These are phyloP conservation scores for Salvia rosmarinus DNA, from an alignment of 257 asterid genomes.

Conservation along the genomic window DNA sequence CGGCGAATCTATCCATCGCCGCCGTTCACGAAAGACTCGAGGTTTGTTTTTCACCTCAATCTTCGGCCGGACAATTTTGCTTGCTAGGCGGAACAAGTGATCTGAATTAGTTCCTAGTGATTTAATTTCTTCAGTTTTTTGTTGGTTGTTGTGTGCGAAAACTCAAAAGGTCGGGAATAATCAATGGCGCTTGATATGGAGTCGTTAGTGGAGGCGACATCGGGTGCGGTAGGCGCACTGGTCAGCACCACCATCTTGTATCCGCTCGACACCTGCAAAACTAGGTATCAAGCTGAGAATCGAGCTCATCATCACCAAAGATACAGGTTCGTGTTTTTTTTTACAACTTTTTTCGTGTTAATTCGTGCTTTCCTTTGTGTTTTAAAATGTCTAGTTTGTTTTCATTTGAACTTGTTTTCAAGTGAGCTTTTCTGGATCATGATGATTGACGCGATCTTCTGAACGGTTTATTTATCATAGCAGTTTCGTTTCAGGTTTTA, in stretches of 20 bases:
- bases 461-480: not conserved
- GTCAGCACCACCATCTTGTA: constrained; percentile 86
- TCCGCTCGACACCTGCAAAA: constrained; percentile 93
- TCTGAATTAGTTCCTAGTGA: constrained; percentile 24
- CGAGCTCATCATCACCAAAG: constrained; percentile 70
- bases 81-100: constrained; percentile 31
- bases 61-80: not conserved
- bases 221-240: constrained; percentile 92
- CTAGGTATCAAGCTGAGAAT: constrained; percentile 92
- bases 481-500: not conserved
- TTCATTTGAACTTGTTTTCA: not conserved
- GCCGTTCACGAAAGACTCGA: not conserved
- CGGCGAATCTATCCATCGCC: constrained; percentile 16
- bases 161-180: constrained; percentile 22
- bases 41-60: constrained; percentile 23
- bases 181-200: constrained; percentile 65
- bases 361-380: not conserved
- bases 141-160: not conserved
- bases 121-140: not conserved
- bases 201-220: constrained; percentile 89
- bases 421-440: constrained; percentile 18
- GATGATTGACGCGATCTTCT: constrained; percentile 14
- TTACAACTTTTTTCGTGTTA: not conserved
- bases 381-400: not conserved
- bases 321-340: constrained; percentile 59